phyloP scores from a whole-genome alignment of 2,329 filamentous ascomycete genomes.

The Colletotrichum sp. region DNA sequence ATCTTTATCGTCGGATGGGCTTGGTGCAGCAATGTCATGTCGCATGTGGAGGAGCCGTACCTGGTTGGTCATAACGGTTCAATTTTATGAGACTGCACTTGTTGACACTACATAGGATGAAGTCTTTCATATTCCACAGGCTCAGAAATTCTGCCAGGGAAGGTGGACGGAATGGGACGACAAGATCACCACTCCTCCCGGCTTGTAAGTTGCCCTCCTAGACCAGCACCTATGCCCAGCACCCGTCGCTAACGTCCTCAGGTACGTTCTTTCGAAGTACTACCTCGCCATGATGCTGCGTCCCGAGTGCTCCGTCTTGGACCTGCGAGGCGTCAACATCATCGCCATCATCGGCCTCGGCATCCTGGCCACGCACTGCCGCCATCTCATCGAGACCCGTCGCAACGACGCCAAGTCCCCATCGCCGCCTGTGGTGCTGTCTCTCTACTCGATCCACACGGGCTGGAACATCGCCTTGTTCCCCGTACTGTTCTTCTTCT shows the following conservation, averaged over 20 bases:
- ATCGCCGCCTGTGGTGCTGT: slow-evolving; percentile 29
- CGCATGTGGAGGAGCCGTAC: slow-evolving; percentile 57
- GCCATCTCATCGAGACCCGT: slow-evolving; percentile 54
- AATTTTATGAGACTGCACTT: rapidly evolving
- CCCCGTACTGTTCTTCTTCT: slow-evolving; percentile 95
- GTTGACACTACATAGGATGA: slow-evolving; percentile 67
- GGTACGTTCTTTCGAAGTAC: slow-evolving; percentile 52
- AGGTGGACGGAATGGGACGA: slow-evolving; percentile 85
- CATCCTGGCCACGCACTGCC: slow-evolving; percentile 55
- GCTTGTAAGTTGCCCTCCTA: slow-evolving; percentile 60
- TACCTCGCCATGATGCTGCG: slow-evolving; percentile 25
- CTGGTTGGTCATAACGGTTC: slow-evolving; percentile 42
- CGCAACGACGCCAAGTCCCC: slow-evolving; percentile 10
- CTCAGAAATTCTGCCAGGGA: slow-evolving; percentile 82
- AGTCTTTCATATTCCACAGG: slow-evolving; percentile 89
- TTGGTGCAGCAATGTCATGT: slow-evolving; percentile 46
- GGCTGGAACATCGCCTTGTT: slow-evolving; percentile 85
- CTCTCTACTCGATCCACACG: slow-evolving; percentile 58
- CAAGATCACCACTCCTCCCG: slow-evolving; percentile 96
- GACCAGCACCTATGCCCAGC: background rate
- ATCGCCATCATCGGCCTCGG: slow-evolving; percentile 47
- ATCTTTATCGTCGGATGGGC: slow-evolving; percentile 32
- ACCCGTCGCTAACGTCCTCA: slow-evolving; percentile 24
- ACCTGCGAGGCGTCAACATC: slow-evolving; percentile 56
- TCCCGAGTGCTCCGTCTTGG: slow-evolving; percentile 41